These are phyloP conservation scores for Stachybotrys chartarum DNA, from an alignment of 2,329 filamentous ascomycete species.

Conservation along the genomic window DNA sequence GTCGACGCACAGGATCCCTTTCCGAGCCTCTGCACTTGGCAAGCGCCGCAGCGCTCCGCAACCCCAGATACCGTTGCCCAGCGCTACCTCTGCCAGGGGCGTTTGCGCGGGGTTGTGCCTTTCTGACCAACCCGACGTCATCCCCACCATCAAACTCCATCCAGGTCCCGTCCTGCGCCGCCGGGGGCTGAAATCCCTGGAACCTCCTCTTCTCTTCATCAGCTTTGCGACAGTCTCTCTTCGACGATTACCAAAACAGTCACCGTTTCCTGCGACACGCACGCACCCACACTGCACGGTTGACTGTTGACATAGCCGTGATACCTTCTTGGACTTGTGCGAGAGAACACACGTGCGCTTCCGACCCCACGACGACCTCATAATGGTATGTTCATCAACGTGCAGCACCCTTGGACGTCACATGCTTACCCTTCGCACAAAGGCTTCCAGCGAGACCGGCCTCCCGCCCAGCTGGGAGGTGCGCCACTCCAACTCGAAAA, in stretches of 20 bases:
- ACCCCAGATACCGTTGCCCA: no score
- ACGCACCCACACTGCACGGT: no score
- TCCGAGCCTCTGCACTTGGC: no score
- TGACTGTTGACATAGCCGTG: no score
- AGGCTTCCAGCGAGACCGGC: constrained; percentile 57
- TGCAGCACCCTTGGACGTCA: no score
- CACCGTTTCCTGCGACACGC: no score
- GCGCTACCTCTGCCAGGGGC: no score
- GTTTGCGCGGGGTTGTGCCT: no score
- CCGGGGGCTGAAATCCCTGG: no score
- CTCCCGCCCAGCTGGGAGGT: constrained; percentile 89
- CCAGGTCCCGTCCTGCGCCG: no score
- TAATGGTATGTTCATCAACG: not conserved
- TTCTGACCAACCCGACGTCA: not conserved
- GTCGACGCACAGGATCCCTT: no score
- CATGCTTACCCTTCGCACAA: constrained; percentile 18
- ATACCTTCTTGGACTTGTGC: not conserved
- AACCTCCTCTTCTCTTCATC: not conserved
- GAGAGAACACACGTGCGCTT: not conserved
- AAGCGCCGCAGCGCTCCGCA: no score
- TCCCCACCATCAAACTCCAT: not conserved
- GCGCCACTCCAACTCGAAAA: constrained; percentile 96
- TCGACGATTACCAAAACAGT: not conserved
- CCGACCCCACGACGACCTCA: not conserved
- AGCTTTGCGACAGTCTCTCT: not conserved